Evolutionary conservation across 352 stramenopile species (phyloP), one percentile per base, ranked within the genome.

Genomic region (Globisporangium splendens): DNA sequence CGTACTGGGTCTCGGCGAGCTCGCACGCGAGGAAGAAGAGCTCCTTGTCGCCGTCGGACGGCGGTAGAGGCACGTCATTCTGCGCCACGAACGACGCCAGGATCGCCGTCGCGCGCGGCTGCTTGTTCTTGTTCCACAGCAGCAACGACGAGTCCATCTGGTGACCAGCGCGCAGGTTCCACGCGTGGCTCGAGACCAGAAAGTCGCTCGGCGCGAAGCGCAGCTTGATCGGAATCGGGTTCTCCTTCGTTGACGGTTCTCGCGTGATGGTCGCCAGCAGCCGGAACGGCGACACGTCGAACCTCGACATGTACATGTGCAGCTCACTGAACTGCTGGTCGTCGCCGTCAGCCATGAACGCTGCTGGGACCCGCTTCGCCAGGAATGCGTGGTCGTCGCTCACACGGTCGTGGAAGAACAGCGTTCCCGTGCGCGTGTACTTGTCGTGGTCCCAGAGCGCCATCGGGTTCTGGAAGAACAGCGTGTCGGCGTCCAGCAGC

Each of bases 11-110:
- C 59, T 93, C 80, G 0, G 83, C 77, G 5, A 93, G 62, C 48
- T 93, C 83, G 43, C 63, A 81, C 0, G 83, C 80, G 12, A 89
- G 46, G 59, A 89, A 89, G 59, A 88, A 93, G n/a, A 89, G 63
- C 49, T 93, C 80, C 54, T 93, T 93, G 51, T 89, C 83, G 1
- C 80, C 77, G 50, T 89, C 88, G 21, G 73, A 86, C 8, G 72
- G 72, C 17, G 76, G 76, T 5, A 65, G 46, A 0, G 52, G 38
- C 15, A 79, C 61, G 18, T 50, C 60, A 51, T 84, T 83, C 12
- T 69, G 50, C 5, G 78, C 68, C 10, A 76, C 57, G 56, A 91
- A 91, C 1, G 79, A 72, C 0, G 65, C 69, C 24, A 93, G 56
- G 12, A 93, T 83, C 15, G 79, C 75, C 0, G 80, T 93, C n/a